phyloP scores from a whole-genome alignment of 2,329 filamentous ascomycete genomes.

The Talaromyces rugulosus region DNA sequence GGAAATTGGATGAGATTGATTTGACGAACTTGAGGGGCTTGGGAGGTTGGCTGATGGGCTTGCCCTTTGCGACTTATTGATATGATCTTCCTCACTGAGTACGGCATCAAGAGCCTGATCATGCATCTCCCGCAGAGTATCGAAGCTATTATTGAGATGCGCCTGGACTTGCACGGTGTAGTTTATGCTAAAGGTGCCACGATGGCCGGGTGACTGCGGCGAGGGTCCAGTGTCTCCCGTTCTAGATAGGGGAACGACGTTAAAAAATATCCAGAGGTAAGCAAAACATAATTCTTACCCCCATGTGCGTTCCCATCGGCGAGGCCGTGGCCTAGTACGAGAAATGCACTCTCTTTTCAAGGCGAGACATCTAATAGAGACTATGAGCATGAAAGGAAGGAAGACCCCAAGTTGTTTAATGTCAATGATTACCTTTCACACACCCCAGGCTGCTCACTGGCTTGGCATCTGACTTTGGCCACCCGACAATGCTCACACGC shows the following conservation, averaged over 20 bases:
- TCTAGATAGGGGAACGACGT: not conserved
- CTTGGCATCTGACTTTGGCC: conserved; percentile 5
- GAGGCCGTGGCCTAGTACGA: conserved; percentile 8
- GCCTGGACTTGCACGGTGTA: conserved; percentile 1
- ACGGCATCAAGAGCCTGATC: conserved; percentile 1
- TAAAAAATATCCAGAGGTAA: not conserved
- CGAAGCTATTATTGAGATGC: not conserved
- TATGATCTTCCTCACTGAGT: not conserved
- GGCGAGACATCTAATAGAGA: conserved; percentile 6
- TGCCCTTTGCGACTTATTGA: not conserved
- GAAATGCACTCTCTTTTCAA: conserved; percentile 9
- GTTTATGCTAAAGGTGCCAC: conserved; percentile 2
- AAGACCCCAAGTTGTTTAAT: not conserved
- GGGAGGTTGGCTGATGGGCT: not conserved
- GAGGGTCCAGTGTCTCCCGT: not conserved
- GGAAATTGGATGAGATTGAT: not conserved
- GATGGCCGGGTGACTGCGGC: not conserved
- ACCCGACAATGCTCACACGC: conserved; percentile 9
- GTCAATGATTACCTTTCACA: conserved; percentile 4
- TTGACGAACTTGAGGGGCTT: not conserved
- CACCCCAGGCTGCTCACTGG: conserved; percentile 4
- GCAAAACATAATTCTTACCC: conserved; percentile 7
- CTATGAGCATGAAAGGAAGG: not conserved
- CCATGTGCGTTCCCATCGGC: conserved; percentile 3
- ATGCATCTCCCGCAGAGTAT: conserved; percentile 5